These are phyloP conservation scores for Boletus calvinii DNA, from an alignment of 1,284 basidiomycete species.

Conservation along the genomic window DNA sequence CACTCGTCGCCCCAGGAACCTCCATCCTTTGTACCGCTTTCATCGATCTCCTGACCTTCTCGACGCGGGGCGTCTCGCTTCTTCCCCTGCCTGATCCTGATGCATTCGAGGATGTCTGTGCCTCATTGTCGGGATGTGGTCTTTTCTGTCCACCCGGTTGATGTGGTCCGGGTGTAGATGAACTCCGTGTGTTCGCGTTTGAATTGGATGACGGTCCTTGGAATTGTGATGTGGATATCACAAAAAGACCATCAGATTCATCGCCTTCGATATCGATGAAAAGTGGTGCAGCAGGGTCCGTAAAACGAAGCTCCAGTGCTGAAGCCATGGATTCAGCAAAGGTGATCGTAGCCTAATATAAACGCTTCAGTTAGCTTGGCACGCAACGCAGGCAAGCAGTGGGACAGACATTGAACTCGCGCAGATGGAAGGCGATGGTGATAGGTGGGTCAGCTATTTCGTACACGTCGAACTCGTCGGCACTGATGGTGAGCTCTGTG, in stretches of 20 bases:
- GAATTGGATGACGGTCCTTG: slow-evolving; percentile 36
- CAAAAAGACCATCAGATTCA: slow-evolving; percentile 60
- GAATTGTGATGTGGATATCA: slow-evolving; percentile 70
- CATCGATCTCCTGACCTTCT: slow-evolving; percentile 49
- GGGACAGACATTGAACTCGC: slow-evolving; percentile 68
- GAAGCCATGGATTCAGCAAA: slow-evolving; percentile 70
- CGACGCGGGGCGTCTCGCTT: slow-evolving; percentile 37
- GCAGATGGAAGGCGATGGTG: slow-evolving; percentile 72
- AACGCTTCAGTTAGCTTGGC: background rate
- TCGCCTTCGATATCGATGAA: slow-evolving; percentile 72
- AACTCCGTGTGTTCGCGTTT: slow-evolving; percentile 22
- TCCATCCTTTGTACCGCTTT: slow-evolving; percentile 56
- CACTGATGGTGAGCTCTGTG: slow-evolving; percentile 70
- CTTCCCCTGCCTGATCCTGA: slow-evolving; percentile 27
- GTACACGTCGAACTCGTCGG: slow-evolving; percentile 76
- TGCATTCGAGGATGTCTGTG: slow-evolving; percentile 33
- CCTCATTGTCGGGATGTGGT: slow-evolving; percentile 17
- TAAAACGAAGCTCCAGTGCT: slow-evolving; percentile 69
- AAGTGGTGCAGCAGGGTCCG: slow-evolving; percentile 66
- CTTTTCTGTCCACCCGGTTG: slow-evolving; percentile 43
- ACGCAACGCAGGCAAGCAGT: slow-evolving; percentile 7
- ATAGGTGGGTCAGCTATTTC: slow-evolving; percentile 58
- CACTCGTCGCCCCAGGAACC: slow-evolving; percentile 24
- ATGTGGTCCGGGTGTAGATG: slow-evolving; percentile 24
- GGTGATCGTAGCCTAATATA: slow-evolving; percentile 64